These are phyloP conservation scores for Pyrus hybrid DNA, from an alignment of 331 rosid species.

Conservation along the genomic window DNA sequence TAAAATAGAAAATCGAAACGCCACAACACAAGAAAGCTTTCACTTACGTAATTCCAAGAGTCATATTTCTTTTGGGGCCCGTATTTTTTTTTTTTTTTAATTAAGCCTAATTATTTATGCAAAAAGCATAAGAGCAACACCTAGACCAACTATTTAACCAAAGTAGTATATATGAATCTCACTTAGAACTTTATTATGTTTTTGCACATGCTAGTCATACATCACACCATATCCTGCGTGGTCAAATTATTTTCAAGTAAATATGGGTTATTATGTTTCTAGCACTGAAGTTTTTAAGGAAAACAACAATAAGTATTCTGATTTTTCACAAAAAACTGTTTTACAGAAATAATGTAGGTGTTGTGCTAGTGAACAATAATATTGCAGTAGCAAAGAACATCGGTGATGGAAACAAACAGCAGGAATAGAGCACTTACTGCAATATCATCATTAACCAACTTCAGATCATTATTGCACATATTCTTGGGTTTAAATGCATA, in stretches of 20 bases:
- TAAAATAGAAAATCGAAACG: background rate
- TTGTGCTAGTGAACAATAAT: background rate
- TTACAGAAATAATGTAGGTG: background rate
- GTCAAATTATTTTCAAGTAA: background rate
- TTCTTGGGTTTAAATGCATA: conserved; percentile 41
- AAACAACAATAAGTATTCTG: background rate
- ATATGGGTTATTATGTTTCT: background rate
- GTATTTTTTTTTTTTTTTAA: background rate
- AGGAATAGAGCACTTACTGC: conserved; percentile 15
- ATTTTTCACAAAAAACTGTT: background rate
- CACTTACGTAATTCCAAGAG: background rate
- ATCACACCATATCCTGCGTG: background rate
- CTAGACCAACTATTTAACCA: background rate
- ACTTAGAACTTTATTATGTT: background rate
- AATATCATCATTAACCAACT: conserved; percentile 9
- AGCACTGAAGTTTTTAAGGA: background rate
- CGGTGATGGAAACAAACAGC: background rate
- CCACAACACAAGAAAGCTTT: background rate
- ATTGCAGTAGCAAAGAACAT: background rate
- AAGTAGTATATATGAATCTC: background rate
- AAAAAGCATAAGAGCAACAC: background rate
- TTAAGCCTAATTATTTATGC: background rate
- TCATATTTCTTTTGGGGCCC: background rate
- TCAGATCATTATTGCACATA: conserved; percentile 5
- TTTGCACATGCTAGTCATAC: background rate